Base-by-base conservation (phyloP, 257 asterid genomes). In the Solanum stenotomum region DNA sequence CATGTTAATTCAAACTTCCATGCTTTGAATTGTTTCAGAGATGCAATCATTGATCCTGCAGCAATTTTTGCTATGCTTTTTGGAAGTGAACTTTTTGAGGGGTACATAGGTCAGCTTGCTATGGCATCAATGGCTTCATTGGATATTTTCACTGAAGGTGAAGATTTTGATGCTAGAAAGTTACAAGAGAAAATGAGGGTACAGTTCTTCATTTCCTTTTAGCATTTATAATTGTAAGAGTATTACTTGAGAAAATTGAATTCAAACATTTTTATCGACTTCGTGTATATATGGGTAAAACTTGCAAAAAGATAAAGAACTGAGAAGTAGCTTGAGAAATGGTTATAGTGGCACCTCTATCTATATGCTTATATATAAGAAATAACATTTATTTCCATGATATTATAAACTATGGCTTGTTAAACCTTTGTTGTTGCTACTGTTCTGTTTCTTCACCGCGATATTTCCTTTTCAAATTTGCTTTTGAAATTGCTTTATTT, bases 51-150 rank as follows among this genome's bases (percentile, higher is more conserved):
- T 87, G 99, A 97, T 90, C 99, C 99, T 89, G 99, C 99, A 18
- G 99, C 99, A 85, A 97, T 97, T 75, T 97, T 97, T 90, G 99
- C 99, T 84, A 96, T 97, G 99, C 99, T 97, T 76, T 97, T 97
- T 84, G 99, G 99, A 88, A 97, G 99, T 91, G 99, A 97, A 91
- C 99, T 95, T 90, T 97, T 97, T 90, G 99, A 97, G 93, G 99
- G 94, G 88, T 97, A 97, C 91, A 96, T 97, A 89, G 99, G 99
- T 85, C 98, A 97, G 93, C 98, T 97, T 91, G 99, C 99, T 89
- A 94, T 97, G 99, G 99, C 99, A 89, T 97, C 99, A 89, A 96
- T 97, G 98, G 98, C 99, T 92, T 96, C 99, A 78, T 87, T 95
- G 92, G 99, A 97, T 90, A 89, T 95, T 83, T 93, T 92, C 86